Base-by-base conservation (phyloP, 2,329 filamentous ascomycete species). In the Cladophialophora chaetospira region DNA sequence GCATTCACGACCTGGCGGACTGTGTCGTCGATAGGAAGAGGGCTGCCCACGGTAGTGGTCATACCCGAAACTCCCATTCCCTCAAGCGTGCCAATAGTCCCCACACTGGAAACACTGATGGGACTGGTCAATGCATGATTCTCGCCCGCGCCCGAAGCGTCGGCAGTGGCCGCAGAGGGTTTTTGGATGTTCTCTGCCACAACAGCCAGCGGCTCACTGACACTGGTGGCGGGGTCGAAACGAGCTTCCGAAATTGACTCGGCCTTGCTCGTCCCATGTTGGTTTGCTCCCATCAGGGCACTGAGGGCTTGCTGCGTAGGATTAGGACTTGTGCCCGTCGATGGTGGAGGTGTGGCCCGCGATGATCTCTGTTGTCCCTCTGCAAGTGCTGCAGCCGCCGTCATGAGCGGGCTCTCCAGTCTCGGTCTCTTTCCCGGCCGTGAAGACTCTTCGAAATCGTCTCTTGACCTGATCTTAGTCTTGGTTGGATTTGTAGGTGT, bases 321-420 rank as follows among this genome's bases (percentile, higher is more conserved):
- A 48, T 75, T 74, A 4, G 71, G 71, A 48, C 70, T 74, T 53
- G 67, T 72, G 43, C 69, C 70, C 51, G 62, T 53, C 28, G 50
- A 53, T 4, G 61, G 45, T 1, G 55, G 45, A 10, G 54, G 53
- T 2, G 36, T 40, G 5, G 43, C 25, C 68, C 67, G 28, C 69
- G 56, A 51, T 65, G 66, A 50, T 68, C 67, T 60, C 71, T 70
- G 51, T 61, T 59, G 47, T 67, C 60, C 58, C 63, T 87, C 83
- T 58, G 79, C 83, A 53, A 85, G 75, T 15, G 63, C 61, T n/a
- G 21, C 84, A 80, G 72, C 88, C 81, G 68, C 77, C 72, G 66
- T 74, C 64, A 66, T 69, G 72, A 68, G 79, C 63, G 60, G 68
- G 36, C 71, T 65, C 38, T 73, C 64, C 11, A 70, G 67, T 29